Conservation (phyloP, 352 stramenopile species). For the Halophytophthora polymorphica region DNA sequence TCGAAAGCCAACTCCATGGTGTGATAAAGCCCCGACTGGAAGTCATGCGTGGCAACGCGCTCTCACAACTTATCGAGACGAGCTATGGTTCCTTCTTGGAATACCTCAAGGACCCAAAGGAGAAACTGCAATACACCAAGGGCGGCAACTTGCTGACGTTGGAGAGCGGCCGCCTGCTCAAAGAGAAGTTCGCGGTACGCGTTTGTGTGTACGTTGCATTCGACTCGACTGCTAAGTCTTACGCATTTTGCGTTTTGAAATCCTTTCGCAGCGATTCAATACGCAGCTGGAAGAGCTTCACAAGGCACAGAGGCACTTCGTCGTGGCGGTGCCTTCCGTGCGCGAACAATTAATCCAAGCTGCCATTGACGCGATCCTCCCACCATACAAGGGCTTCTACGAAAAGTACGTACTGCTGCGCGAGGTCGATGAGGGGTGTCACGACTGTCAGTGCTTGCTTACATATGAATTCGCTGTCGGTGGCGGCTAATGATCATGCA, state of each 20-base stretch:
- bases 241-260: background rate
- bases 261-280: constrained; percentile 59
- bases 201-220: background rate
- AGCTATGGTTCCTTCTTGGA: constrained; percentile 69
- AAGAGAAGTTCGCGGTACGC: constrained; percentile 88
- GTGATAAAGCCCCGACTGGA: constrained; percentile 82
- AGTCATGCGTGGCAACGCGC: constrained; percentile 80
- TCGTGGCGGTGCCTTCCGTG: constrained; percentile 84
- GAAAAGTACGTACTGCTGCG: constrained; percentile 61
- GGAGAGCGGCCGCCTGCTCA: constrained; percentile 89
- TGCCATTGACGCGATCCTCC: constrained; percentile 82
- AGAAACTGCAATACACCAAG: constrained; percentile 86
- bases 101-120: constrained; percentile 72
- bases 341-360: constrained; percentile 83
- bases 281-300: constrained; percentile 64
- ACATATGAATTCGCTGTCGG: background rate
- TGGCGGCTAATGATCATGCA: background rate
- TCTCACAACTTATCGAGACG: constrained; percentile 79
- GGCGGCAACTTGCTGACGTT: constrained; percentile 80
- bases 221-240: background rate
- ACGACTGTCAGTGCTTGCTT: constrained; percentile 1
- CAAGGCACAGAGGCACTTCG: constrained; percentile 67
- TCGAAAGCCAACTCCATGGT: constrained; percentile 49
- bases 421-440: background rate
- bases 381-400: constrained; percentile 89